phyloP scores from a whole-genome alignment of 2,329 filamentous ascomycete species.

The Stagonosporopsis cucurbitacearum region DNA sequence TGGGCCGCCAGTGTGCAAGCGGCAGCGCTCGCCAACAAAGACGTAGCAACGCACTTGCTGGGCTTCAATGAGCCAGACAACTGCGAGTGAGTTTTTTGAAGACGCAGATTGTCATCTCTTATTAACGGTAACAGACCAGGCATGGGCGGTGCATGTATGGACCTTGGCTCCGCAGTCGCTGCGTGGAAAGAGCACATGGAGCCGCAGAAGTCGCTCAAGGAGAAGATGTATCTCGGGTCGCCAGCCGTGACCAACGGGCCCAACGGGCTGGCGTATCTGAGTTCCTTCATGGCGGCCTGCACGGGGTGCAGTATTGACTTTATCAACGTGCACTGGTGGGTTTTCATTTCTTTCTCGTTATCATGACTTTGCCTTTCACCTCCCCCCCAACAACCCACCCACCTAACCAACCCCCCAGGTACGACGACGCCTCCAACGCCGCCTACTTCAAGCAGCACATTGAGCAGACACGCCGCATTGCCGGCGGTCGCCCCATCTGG shows the following conservation, averaged over 20 bases:
- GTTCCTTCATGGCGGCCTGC: constrained; percentile 37
- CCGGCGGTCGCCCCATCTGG: constrained; percentile 57
- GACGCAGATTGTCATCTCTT: neutral
- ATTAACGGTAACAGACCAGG: constrained; percentile 1
- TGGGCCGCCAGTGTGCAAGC: constrained; percentile 30
- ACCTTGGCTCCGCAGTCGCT: constrained; percentile 16
- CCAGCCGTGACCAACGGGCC: constrained; percentile 42
- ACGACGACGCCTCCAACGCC: constrained; percentile 30
- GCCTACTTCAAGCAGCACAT: constrained; percentile 48
- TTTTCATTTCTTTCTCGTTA: no score
- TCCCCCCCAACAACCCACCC: no score
- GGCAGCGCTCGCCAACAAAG: constrained; percentile 1
- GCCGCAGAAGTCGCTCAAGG: constrained; percentile 22
- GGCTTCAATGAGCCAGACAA: constrained; percentile 48
- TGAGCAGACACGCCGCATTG: constrained; percentile 45
- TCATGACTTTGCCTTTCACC: no score
- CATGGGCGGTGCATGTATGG: constrained; percentile 36
- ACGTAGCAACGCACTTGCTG: constrained; percentile 30
- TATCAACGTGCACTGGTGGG: constrained; percentile 42
- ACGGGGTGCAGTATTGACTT: constrained; percentile 44
- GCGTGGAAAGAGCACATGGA: constrained; percentile 31
- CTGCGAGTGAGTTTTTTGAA: constrained; percentile 32
- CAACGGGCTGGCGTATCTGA: constrained; percentile 34
- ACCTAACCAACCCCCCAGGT: constrained; percentile 15
- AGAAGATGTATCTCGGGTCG: constrained; percentile 37